Conservation (phyloP, 78 protist species). For the Cyanophora paradoxa region DNA sequence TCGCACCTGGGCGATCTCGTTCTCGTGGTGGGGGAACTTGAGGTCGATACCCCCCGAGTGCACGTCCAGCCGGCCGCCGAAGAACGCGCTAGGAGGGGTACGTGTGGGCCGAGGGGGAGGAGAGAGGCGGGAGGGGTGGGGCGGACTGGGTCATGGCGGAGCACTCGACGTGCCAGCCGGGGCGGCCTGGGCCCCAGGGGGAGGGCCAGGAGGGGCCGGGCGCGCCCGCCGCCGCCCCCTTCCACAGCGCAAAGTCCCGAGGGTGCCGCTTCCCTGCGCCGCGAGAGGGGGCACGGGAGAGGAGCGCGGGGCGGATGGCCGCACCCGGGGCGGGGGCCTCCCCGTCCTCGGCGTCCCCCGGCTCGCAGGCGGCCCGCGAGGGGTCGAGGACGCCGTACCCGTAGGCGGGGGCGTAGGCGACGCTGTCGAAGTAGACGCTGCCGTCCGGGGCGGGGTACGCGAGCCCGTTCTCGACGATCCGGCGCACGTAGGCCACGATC, state of each 20-base stretch:
- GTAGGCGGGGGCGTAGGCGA: neutral
- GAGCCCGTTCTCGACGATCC: conserved; percentile 24
- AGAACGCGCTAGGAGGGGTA: conserved; percentile 27
- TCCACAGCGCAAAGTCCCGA: conserved; percentile 74
- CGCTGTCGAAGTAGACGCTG: conserved; percentile 44
- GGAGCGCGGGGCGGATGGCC: neutral
- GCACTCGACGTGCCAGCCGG: conserved; percentile 99
- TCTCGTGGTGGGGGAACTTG: conserved; percentile 98
- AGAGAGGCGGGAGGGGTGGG: no score
- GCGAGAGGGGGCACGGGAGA: neutral
- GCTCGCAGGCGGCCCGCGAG: neutral
- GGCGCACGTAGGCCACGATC: conserved; percentile 68
- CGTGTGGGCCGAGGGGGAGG: no score
- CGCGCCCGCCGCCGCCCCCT: conserved; percentile 31
- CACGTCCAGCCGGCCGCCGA: conserved; percentile 63
- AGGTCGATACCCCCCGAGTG: conserved; percentile 97
- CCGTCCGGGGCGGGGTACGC: conserved; percentile 38
- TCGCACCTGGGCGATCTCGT: conserved; percentile 78
- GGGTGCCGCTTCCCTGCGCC: conserved; percentile 25
- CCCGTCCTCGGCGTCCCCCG: conserved; percentile 44
- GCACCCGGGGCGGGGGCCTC: neutral
- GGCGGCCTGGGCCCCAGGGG: conserved; percentile 98
- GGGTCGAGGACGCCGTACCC: conserved; percentile 24
- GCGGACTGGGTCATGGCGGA: conserved; percentile 97
- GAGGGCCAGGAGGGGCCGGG: conserved; percentile 45